Evolutionary conservation across 352 stramenopile genomes (phyloP).

Genomic region (Thraustochytrium sp.): DNA sequence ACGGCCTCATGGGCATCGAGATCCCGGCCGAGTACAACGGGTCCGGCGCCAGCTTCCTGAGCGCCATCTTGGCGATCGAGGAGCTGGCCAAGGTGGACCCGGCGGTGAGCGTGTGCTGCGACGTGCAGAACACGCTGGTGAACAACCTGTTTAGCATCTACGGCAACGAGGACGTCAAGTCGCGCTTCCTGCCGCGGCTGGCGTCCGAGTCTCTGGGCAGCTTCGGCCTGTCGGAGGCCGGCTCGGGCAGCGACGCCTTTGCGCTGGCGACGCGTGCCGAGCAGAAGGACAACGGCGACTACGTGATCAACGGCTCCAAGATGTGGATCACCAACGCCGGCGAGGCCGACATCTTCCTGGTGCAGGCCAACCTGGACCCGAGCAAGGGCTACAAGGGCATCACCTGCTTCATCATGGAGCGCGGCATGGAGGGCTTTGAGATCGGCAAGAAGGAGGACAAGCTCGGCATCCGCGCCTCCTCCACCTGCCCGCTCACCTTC

Average conservation of each 20-base stretch:
- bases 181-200: constrained; percentile 78
- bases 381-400: constrained; percentile 92
- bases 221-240: constrained; percentile 90
- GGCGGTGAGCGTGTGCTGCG: constrained; percentile 83
- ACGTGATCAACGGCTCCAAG: constrained; percentile 89
- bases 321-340: constrained; percentile 96
- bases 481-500: constrained; percentile 87
- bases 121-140: constrained; percentile 87
- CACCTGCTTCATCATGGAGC: constrained; percentile 94
- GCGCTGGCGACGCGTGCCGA: constrained; percentile 84
- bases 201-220: constrained; percentile 79
- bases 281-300: constrained; percentile 77
- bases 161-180: constrained; percentile 62
- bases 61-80: constrained; percentile 87
- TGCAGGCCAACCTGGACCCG: constrained; percentile 88
- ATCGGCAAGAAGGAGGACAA: constrained; percentile 93
- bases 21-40: constrained; percentile 85
- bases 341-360: constrained; percentile 87
- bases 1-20: constrained; percentile 88
- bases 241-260: constrained; percentile 90
- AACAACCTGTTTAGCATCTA: constrained; percentile 90
- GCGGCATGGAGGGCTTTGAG: constrained; percentile 78
- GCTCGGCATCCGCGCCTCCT: constrained; percentile 88
- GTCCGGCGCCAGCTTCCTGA: constrained; percentile 87
- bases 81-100: constrained; percentile 91